phyloP scores from a whole-genome alignment of 2,329 filamentous ascomycete genomes.

The Colletotrichum godetiae region DNA sequence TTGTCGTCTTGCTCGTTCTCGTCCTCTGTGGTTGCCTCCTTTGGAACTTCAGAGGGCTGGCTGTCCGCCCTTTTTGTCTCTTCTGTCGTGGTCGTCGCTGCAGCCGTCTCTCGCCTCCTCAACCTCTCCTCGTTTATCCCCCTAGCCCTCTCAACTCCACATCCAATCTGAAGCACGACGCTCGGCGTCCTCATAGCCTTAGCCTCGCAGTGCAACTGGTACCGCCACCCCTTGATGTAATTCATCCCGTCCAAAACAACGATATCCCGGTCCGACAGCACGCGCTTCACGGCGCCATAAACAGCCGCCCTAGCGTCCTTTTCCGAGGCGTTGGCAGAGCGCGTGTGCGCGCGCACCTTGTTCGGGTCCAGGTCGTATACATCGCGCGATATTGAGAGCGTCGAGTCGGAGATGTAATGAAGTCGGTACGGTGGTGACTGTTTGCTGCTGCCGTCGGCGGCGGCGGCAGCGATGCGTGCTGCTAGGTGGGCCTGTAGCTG shows the following conservation, averaged over 20 bases:
- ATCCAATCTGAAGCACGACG: slow-evolving; percentile 77
- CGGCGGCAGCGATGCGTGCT: slow-evolving; percentile 59
- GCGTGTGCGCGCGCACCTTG: slow-evolving; percentile 66
- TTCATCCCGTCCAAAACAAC: slow-evolving; percentile 85
- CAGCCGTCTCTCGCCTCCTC: slow-evolving; percentile 41
- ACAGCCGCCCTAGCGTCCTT: slow-evolving; percentile 84
- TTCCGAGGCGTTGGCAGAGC: slow-evolving; percentile 79
- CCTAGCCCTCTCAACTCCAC: slow-evolving; percentile 61
- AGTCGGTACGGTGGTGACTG: slow-evolving; percentile 66
- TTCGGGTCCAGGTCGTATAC: slow-evolving; percentile 75
- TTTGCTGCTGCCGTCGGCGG: background rate
- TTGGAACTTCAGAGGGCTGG: slow-evolving; percentile 51
- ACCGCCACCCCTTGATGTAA: slow-evolving; percentile 92
- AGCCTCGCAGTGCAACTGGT: slow-evolving; percentile 86
- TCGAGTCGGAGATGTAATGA: slow-evolving; percentile 80
- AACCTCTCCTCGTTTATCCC: slow-evolving; percentile 71
- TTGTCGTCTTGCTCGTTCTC: slow-evolving; percentile 42
- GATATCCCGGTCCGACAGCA: slow-evolving; percentile 77
- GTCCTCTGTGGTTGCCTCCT: slow-evolving; percentile 45
- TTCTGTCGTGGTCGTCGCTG: background rate
- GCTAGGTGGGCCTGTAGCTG: slow-evolving; percentile 76
- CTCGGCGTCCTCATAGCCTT: slow-evolving; percentile 82
- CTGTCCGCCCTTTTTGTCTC: slow-evolving; percentile 36
- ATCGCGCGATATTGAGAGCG: slow-evolving; percentile 73
- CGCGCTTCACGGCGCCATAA: slow-evolving; percentile 82